Conservation (phyloP, 352 stramenopile genomes). For the Phytophthora pini region DNA sequence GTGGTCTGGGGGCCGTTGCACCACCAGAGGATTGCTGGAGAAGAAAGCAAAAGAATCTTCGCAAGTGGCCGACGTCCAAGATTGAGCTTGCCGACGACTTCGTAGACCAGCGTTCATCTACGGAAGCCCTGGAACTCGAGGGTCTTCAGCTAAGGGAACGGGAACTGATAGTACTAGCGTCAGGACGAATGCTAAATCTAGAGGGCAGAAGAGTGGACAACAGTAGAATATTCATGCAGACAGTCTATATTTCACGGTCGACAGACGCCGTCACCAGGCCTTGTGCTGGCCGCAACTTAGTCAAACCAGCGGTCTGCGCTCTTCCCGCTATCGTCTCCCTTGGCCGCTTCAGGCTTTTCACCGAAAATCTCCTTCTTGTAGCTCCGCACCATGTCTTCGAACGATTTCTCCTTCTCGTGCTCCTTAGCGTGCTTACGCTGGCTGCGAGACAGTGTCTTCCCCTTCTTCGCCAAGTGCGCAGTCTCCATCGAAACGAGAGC, state of each 20-base stretch:
- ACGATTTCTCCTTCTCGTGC: conserved; percentile 67
- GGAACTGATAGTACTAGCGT: neutral
- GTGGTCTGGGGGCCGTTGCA: conserved; percentile 21
- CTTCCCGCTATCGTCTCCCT: conserved; percentile 24
- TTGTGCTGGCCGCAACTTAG: conserved; percentile 30
- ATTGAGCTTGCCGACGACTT: conserved; percentile 2
- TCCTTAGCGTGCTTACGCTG: conserved; percentile 71
- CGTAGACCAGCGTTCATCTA: conserved; percentile 6
- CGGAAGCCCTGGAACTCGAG: neutral
- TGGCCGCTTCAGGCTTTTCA: conserved; percentile 34
- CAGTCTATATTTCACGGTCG: conserved; percentile 20
- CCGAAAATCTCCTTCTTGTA: conserved; percentile 90
- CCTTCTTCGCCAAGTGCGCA: conserved; percentile 33
- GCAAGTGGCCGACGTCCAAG: conserved; percentile 6
- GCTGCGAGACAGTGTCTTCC: conserved; percentile 65
- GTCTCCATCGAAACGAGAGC: conserved; percentile 25
- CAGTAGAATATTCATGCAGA: conserved; percentile 13
- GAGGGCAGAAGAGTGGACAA: neutral
- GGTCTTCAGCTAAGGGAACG: no score
- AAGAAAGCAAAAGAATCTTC: conserved; percentile 29
- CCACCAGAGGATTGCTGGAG: conserved; percentile 18
- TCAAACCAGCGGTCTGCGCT: conserved; percentile 75
- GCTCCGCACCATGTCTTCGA: conserved; percentile 76
- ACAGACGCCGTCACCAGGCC: conserved; percentile 11
- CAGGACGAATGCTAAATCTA: conserved; percentile 19